phyloP scores from a whole-genome alignment of 441 rosid species.

The Populus trichocarpa region DNA sequence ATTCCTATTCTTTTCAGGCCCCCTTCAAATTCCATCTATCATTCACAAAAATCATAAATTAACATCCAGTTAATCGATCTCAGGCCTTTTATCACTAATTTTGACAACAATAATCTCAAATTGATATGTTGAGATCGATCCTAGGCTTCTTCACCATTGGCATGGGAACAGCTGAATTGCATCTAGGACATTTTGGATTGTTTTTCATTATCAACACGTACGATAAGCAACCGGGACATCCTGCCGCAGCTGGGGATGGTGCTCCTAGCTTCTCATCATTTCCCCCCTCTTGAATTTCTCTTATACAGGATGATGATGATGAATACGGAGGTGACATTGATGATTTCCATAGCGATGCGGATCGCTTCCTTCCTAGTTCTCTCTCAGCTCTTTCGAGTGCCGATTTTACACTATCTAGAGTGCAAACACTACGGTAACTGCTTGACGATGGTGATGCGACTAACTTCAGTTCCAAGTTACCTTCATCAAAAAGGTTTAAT shows the following conservation, averaged over 20 bases:
- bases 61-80: slow-evolving; percentile 11
- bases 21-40: too few species aligned
- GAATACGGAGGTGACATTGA: slow-evolving; percentile 41
- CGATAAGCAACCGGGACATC: slow-evolving; percentile 76
- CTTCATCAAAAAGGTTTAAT: slow-evolving; percentile 53
- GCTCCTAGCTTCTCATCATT: slow-evolving; percentile 20
- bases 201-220: slow-evolving; percentile 59
- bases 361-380: slow-evolving; percentile 44
- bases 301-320: slow-evolving; percentile 34
- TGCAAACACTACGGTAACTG: slow-evolving; percentile 72
- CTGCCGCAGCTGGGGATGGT: slow-evolving; percentile 48
- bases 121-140: slow-evolving; percentile 78
- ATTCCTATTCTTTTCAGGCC: too few species aligned
- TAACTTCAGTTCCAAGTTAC: slow-evolving; percentile 55
- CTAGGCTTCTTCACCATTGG: slow-evolving; percentile 59
- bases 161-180: slow-evolving; percentile 58
- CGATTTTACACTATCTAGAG: slow-evolving; percentile 74
- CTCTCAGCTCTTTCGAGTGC: slow-evolving; percentile 68
- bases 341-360: slow-evolving; percentile 27
- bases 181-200: slow-evolving; percentile 80
- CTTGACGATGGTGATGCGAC: slow-evolving; percentile 33
- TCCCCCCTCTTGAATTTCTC: slow-evolving; percentile 30
- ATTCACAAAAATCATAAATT: too few species aligned
- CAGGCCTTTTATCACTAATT: slow-evolving; percentile 7
- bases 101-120: slow-evolving; percentile 28